phyloP scores from a whole-genome alignment of 768 basidiomycete species.

The Tremella mesenterica region DNA sequence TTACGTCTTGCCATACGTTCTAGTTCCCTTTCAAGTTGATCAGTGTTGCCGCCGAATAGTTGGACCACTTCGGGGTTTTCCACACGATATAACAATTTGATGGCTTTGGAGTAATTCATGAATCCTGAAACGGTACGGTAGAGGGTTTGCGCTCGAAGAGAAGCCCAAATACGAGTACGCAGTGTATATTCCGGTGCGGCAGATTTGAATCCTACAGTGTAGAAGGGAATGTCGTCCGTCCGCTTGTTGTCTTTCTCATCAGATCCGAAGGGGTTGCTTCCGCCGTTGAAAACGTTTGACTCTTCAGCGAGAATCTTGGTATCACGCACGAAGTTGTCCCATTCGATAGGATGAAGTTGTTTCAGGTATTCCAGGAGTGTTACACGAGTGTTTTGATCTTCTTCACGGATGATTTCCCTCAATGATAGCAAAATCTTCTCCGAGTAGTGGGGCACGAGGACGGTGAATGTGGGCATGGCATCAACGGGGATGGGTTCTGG shows the following conservation, averaged over 20 bases:
- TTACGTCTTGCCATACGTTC: slow-evolving; percentile 96
- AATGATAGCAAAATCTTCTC: slow-evolving; percentile 97
- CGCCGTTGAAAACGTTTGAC: slow-evolving; percentile 67
- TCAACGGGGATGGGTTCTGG: slow-evolving; percentile 91
- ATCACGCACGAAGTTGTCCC: slow-evolving; percentile 99
- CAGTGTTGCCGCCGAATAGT: slow-evolving; percentile 92
- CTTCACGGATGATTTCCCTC: slow-evolving; percentile 96
- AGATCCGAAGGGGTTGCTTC: slow-evolving; percentile 54
- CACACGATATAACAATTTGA: slow-evolving; percentile 97
- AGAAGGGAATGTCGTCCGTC: slow-evolving; percentile 89
- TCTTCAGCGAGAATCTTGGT: slow-evolving; percentile 98
- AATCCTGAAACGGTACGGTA: slow-evolving; percentile 98
- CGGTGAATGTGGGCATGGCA: slow-evolving; percentile 99
- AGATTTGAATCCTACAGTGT: slow-evolving; percentile 98
- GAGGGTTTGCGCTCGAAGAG: slow-evolving; percentile 92
- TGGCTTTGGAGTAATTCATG: slow-evolving; percentile 99
- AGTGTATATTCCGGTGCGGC: slow-evolving; percentile 97
- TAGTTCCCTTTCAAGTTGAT: slow-evolving; percentile 87
- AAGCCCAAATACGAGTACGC: slow-evolving; percentile 98
- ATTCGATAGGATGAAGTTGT: slow-evolving; percentile 93
- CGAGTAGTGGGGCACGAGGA: slow-evolving; percentile 94
- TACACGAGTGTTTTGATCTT: slow-evolving; percentile 92
- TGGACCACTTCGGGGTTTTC: slow-evolving; percentile 99
- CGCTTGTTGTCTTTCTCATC: slow-evolving; percentile 72
- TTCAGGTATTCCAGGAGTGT: slow-evolving; percentile 96